Evolutionary conservation across 1,284 basidiomycete species (phyloP).

Genomic region (Ustilago lituana): DNA sequence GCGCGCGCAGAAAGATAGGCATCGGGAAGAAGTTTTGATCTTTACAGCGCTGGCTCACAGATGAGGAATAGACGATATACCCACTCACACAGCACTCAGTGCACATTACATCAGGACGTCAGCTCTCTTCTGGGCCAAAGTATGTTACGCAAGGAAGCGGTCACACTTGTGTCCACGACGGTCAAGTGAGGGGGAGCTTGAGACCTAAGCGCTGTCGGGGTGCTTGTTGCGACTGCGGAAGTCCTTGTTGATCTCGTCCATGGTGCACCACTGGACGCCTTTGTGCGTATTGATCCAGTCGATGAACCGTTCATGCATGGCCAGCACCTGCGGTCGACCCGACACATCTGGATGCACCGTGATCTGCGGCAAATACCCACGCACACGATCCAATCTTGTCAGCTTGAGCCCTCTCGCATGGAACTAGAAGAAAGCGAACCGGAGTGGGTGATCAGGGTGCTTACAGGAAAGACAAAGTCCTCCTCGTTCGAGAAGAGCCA

Average conservation of each 20-base stretch:
- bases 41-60: background rate
- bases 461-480: slow-evolving; percentile 75
- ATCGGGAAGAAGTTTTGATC: slow-evolving; percentile 34
- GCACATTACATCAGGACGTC: too few species aligned
- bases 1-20: slow-evolving; percentile 24
- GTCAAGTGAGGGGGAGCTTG: too few species aligned
- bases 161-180: too few species aligned
- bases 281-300: slow-evolving; percentile 80
- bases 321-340: slow-evolving; percentile 75
- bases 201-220: slow-evolving; percentile 3
- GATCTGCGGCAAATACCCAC: slow-evolving; percentile 64
- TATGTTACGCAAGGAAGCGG: too few species aligned
- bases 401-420: too few species aligned
- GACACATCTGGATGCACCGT: slow-evolving; percentile 83
- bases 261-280: slow-evolving; percentile 78
- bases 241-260: slow-evolving; percentile 71
- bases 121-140: too few species aligned
- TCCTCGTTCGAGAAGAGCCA: slow-evolving; percentile 77
- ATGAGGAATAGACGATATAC: slow-evolving; percentile 8
- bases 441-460: too few species aligned
- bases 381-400: background rate
- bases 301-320: slow-evolving; percentile 83
- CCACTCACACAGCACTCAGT: background rate
- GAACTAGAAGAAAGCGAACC: too few species aligned
- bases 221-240: slow-evolving; percentile 24